Base-by-base conservation (phyloP, 2,329 filamentous ascomycete species). In the Magnaporthales sp. region DNA sequence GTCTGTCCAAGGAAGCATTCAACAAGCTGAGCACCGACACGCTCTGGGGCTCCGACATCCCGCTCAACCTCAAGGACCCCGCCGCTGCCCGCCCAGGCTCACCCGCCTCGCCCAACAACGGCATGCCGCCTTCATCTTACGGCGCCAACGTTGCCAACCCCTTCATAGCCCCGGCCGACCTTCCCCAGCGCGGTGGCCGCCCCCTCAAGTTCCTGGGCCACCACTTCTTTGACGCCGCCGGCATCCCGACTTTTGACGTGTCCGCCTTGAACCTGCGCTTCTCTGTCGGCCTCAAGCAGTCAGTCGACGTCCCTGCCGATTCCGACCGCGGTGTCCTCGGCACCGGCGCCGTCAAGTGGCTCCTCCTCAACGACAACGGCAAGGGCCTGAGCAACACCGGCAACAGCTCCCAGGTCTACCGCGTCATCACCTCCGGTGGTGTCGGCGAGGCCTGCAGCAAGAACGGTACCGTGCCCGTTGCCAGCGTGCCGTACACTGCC, bases 161-260 rank as follows among this genome's bases (percentile, higher is more conserved):
- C 2, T 84, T 84, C 70, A 76, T 77, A 60, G 69, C 75, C 26
- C 74, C 77, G 30, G 75, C 76, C 2, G 75, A 78, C 3, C 58
- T 78, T 46, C 66, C 63, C 15, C 54, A 58, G 54, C 22, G n/a
- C 22, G 5, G 54, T 22, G 27, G 54, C 26, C 10, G 72, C 6
- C 69, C 73, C 1, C 67, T 84, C 6, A 75, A 77, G 63, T 81
- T 83, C 71, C 73, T 88, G 15, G 90, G 89, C 31, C 82, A 86
- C 71, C 90, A 92, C 80, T 90, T 81, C 82, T 92, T 92, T 80
- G 83, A 83, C 75, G 68, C 69, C 62, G 69, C 72, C 61, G 77
- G 81, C 69, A 76, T 79, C 0, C 89, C 90, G 1, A 86, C 81
- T 13, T 92, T 91, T 74, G 80, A 85, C 67, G 79, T 91, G 51